Conservation (phyloP, 2,329 filamentous ascomycete species). For the Hymenoscyphus linearis region DNA sequence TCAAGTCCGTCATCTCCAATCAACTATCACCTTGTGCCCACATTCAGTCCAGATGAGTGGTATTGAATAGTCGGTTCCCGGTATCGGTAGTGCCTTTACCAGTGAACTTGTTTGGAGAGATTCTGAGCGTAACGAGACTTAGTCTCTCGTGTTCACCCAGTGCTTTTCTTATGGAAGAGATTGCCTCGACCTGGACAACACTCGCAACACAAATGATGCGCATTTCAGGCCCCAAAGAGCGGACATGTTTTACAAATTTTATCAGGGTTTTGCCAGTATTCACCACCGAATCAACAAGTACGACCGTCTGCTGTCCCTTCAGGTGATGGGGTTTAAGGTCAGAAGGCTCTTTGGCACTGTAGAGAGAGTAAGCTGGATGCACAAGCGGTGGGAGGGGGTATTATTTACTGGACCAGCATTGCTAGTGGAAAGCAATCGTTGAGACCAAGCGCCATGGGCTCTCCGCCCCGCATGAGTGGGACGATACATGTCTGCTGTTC, state of each 20-base stretch:
- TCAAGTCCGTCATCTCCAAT: neutral
- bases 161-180: conserved; percentile 19
- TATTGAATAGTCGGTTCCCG: conserved; percentile 56
- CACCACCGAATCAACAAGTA: conserved; percentile 58
- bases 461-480: conserved; percentile 58
- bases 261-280: conserved; percentile 49
- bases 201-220: conserved; percentile 50
- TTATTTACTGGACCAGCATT: conserved; percentile 42
- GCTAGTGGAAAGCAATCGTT: conserved; percentile 47
- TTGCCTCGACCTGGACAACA: conserved; percentile 43
- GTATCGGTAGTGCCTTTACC: conserved; percentile 51
- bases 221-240: conserved; percentile 34
- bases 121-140: conserved; percentile 45
- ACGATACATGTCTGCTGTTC: conserved; percentile 50
- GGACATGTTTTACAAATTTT: conserved; percentile 45
- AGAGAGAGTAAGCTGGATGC: neutral
- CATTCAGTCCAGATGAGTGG: conserved; percentile 36
- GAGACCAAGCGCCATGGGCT: conserved; percentile 56
- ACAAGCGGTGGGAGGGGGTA: neutral
- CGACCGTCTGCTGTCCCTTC: conserved; percentile 34
- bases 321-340: conserved; percentile 43
- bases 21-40: neutral
- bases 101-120: conserved; percentile 52
- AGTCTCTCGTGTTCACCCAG: conserved; percentile 27
- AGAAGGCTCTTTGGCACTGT: conserved; percentile 27